phyloP scores from a whole-genome alignment of 2,329 filamentous ascomycete species.

The Xylariaceae sp. region DNA sequence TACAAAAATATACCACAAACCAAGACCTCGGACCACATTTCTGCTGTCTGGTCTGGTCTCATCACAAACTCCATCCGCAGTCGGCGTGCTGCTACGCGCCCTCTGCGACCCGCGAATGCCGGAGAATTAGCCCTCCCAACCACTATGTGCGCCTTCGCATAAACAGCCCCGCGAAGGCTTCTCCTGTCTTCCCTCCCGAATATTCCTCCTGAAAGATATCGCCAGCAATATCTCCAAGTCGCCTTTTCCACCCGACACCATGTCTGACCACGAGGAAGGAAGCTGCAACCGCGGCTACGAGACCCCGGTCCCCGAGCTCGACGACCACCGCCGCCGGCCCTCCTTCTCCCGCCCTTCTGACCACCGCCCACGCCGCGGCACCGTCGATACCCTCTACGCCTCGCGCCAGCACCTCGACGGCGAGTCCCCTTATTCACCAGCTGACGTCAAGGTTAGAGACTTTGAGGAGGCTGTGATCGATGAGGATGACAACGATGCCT shows the following conservation, averaged over 20 bases:
- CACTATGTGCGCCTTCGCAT: conserved; percentile 34
- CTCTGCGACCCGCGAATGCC: conserved; percentile 30
- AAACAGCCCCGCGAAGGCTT: conserved; percentile 31
- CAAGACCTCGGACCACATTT: no score
- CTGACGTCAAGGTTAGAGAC: conserved; percentile 58
- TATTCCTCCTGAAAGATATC: not conserved
- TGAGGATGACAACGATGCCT: conserved; percentile 57
- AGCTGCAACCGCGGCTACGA: conserved; percentile 61
- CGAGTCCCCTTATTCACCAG: conserved; percentile 37
- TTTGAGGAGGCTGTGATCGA: conserved; percentile 84
- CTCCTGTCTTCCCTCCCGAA: no score
- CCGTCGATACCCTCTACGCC: conserved; percentile 66
- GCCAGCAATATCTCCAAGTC: no score
- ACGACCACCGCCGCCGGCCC: conserved; percentile 76
- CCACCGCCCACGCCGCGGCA: conserved; percentile 64
- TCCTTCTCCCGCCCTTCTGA: conserved; percentile 56
- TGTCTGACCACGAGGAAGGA: conserved; percentile 65
- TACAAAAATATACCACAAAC: no score
- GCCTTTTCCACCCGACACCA: conserved; percentile 50
- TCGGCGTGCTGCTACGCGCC: conserved; percentile 38
- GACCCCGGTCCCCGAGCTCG: conserved; percentile 73
- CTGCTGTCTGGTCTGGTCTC: conserved; percentile 13
- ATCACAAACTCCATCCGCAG: conserved; percentile 22
- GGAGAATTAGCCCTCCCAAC: conserved; percentile 21
- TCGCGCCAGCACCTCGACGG: conserved; percentile 42